phyloP scores from a whole-genome alignment of 768 basidiomycete genomes.

The Collybiopsis confluens region DNA sequence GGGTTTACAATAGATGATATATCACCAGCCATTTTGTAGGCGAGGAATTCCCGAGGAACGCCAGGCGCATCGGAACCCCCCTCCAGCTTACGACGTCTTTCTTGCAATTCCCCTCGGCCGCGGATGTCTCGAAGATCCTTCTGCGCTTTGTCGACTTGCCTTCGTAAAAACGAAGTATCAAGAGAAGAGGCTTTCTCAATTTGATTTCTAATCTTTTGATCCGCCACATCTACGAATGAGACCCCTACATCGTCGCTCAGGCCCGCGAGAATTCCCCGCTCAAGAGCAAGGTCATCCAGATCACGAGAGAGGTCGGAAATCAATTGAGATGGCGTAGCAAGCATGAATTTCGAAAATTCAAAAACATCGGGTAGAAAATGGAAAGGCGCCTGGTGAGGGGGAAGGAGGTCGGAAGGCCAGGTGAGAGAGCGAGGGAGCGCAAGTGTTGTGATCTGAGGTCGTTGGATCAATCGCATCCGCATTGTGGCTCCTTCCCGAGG shows the following conservation, averaged over 20 bases:
- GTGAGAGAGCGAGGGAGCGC: constrained; percentile 88
- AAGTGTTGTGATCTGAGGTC: constrained; percentile 92
- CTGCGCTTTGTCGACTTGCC: constrained; percentile 59
- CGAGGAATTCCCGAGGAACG: constrained; percentile 58
- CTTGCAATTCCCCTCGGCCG: constrained; percentile 32
- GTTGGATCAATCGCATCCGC: constrained; percentile 85
- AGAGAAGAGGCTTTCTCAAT: constrained; percentile 76
- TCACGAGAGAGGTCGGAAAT: constrained; percentile 70
- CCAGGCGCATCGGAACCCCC: constrained; percentile 24
- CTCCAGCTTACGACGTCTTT: constrained; percentile 25
- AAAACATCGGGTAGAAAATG: constrained; percentile 93
- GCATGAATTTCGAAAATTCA: constrained; percentile 90
- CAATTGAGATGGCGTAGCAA: constrained; percentile 86
- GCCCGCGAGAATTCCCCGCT: constrained; percentile 60
- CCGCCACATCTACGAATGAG: constrained; percentile 77
- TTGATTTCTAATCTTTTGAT: constrained; percentile 71
- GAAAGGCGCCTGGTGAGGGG: constrained; percentile 92
- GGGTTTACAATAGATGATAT: constrained; percentile 12
- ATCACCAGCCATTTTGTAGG: constrained; percentile 29
- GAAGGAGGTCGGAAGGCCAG: constrained; percentile 92
- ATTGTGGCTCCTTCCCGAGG: constrained; percentile 58
- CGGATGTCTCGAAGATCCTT: constrained; percentile 53
- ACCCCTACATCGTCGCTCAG: constrained; percentile 75
- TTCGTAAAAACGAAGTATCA: constrained; percentile 61
- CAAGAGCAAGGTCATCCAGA: constrained; percentile 64